A percentile compares a stretch with the other conserved stretches of the same genome.
phyloP scores from a whole-genome alignment of 1,139 yeast genomes.

The Suhomyces anneliseae region DNA sequence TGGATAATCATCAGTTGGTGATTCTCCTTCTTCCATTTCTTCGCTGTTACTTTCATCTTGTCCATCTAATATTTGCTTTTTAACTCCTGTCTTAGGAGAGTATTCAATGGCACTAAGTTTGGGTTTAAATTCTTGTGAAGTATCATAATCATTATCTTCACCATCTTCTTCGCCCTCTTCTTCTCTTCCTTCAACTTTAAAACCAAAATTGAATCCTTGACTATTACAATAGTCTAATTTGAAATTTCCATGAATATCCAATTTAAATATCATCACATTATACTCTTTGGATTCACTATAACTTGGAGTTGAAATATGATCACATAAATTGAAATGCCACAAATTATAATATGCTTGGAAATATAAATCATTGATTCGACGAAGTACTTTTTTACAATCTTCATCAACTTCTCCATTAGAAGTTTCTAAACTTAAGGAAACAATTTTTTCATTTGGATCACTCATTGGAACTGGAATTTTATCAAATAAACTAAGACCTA shows the following conservation, averaged over 20 bases:
- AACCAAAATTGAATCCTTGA: conserved; percentile 37
- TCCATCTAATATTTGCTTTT: conserved; percentile 10
- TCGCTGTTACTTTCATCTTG: conserved; percentile 1
- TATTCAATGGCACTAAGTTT: conserved; percentile 15
- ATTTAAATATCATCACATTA: conserved; percentile 31
- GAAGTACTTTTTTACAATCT: conserved; percentile 24
- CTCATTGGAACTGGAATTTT: conserved; percentile 58
- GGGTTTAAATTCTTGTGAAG: conserved; percentile 8
- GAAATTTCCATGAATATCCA: conserved; percentile 26
- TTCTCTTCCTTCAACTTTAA: conserved; percentile 19
- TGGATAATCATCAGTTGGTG: conserved; percentile 11
- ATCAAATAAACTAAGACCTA: conserved; percentile 63
- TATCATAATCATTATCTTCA: conserved; percentile 9
- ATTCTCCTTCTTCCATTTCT: conserved; percentile 12
- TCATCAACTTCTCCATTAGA: conserved; percentile 20
- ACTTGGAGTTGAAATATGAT: conserved; percentile 24
- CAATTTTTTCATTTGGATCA: conserved; percentile 43
- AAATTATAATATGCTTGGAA: conserved; percentile 66
- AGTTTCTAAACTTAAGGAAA: conserved; percentile 37
- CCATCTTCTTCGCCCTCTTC: conserved; percentile 5
- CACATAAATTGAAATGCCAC: conserved; percentile 79
- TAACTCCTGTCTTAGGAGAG: conserved; percentile 15
- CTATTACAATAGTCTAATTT: conserved; percentile 31
- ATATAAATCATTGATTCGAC: conserved; percentile 52
- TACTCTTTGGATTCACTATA: conserved; percentile 9